These are phyloP conservation scores for Lathyrus oleraceus DNA, from an alignment of 306 rosid species.

Conservation along the genomic window DNA sequence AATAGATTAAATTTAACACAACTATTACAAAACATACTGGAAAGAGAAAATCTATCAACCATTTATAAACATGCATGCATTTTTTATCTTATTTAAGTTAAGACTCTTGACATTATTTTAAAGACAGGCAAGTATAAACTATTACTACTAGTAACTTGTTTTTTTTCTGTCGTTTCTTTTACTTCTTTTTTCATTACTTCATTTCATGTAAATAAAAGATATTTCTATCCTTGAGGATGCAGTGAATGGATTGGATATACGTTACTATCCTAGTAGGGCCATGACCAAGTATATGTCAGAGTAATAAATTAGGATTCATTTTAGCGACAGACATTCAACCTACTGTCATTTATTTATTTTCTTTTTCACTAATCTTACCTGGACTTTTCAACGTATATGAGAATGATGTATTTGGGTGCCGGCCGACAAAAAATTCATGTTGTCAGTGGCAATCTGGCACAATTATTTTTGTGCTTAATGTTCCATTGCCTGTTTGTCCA, in stretches of 20 bases:
- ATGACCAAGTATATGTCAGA: constrained; percentile 17
- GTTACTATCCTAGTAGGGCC: constrained; percentile 10
- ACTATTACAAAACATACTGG: too few relatives aligned
- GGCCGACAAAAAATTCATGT: background rate
- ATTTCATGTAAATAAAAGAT: too few relatives aligned
- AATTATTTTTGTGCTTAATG: background rate
- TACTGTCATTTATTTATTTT: constrained; percentile 20
- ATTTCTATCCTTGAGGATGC: background rate
- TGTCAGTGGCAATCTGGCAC: background rate
- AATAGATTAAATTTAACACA: too few relatives aligned
- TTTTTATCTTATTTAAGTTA: too few relatives aligned
- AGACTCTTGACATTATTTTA: too few relatives aligned
- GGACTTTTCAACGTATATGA: background rate
- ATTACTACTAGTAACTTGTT: too few relatives aligned
- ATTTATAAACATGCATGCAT: too few relatives aligned
- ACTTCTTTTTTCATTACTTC: too few relatives aligned
- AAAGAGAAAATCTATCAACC: too few relatives aligned
- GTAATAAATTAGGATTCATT: constrained; percentile 33
- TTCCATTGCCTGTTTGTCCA: background rate
- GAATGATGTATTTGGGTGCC: background rate
- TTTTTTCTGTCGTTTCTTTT: too few relatives aligned
- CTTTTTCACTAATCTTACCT: background rate
- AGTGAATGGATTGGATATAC: constrained; percentile 7
- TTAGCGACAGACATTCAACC: constrained; percentile 30
- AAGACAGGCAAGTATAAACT: too few relatives aligned